phyloP scores from a whole-genome alignment of 78 protist genomes.

The Capsaspora owczarzaki region DNA sequence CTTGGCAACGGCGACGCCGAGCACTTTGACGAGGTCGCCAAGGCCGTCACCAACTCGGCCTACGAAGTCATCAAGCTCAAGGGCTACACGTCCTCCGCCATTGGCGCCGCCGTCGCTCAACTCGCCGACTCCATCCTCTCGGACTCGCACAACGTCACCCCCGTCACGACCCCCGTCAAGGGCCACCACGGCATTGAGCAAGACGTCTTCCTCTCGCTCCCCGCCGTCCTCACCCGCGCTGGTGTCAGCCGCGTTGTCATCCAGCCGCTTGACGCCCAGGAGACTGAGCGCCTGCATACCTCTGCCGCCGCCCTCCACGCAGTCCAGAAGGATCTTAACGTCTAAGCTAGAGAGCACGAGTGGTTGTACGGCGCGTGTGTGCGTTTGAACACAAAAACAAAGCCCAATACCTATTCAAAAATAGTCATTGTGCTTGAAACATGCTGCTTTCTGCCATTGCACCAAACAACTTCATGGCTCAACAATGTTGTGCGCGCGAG shows the following conservation, averaged over 20 bases:
- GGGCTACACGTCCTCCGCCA: not conserved
- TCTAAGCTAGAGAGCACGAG: too few species aligned
- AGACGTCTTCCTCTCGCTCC: not conserved
- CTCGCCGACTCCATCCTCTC: not conserved
- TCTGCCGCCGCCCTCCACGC: not conserved
- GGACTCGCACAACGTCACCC: not conserved
- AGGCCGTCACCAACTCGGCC: not conserved
- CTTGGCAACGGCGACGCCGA: too few species aligned
- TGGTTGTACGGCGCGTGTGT: too few species aligned
- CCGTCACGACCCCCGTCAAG: too few species aligned
- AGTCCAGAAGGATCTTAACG: too few species aligned
- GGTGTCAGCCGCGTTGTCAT: not conserved
- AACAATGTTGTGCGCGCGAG: too few species aligned
- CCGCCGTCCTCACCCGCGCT: not conserved
- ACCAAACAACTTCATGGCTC: too few species aligned
- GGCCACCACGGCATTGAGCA: not conserved
- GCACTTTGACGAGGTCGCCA: not conserved
- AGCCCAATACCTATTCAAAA: too few species aligned
- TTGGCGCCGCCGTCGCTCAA: not conserved
- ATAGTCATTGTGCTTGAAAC: too few species aligned
- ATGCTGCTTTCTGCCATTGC: too few species aligned
- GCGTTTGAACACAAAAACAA: too few species aligned
- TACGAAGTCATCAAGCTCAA: not conserved
- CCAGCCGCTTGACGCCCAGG: not conserved
- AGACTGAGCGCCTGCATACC: not conserved